These are phyloP conservation scores for Penicillium paxilli DNA, from an alignment of 495 filamentous ascomycete species.

Conservation along the genomic window DNA sequence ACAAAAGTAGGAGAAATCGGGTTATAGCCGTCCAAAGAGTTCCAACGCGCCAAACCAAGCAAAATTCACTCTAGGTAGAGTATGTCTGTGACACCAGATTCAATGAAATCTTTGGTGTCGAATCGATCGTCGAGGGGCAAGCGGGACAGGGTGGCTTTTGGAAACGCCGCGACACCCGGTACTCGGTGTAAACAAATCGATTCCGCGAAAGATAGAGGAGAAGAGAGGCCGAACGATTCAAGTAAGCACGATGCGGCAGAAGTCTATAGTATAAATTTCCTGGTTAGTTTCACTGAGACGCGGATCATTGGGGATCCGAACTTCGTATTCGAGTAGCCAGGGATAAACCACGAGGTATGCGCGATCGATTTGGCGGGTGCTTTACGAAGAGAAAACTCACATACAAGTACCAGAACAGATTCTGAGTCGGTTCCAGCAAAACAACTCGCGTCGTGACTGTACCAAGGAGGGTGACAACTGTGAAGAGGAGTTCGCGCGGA, in stretches of 20 bases:
- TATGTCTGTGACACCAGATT: background rate
- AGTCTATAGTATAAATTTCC: background rate
- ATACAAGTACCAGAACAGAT: background rate
- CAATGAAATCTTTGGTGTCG: background rate
- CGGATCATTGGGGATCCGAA: background rate
- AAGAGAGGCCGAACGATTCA: background rate
- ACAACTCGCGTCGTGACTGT: background rate
- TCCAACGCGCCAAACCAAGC: background rate
- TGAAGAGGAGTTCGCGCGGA: background rate
- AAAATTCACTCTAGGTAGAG: background rate
- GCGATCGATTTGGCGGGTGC: constrained; percentile 8
- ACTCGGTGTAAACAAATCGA: background rate
- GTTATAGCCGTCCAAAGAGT: background rate
- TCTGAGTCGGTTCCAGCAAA: background rate
- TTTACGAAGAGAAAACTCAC: background rate
- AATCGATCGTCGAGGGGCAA: background rate
- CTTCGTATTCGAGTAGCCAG: constrained; percentile 9
- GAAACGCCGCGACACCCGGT: background rate
- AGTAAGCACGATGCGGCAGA: background rate
- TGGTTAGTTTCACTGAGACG: constrained; percentile 4
- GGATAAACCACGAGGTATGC: constrained; percentile 29
- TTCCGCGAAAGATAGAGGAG: background rate
- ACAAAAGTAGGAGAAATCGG: background rate
- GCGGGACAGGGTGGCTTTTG: constrained; percentile 6
- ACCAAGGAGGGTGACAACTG: background rate